Evolutionary conservation across 2,329 filamentous ascomycete genomes (phyloP), one percentile per base, ranked within the genome.

Genomic region (Juglanconis juglandina): DNA sequence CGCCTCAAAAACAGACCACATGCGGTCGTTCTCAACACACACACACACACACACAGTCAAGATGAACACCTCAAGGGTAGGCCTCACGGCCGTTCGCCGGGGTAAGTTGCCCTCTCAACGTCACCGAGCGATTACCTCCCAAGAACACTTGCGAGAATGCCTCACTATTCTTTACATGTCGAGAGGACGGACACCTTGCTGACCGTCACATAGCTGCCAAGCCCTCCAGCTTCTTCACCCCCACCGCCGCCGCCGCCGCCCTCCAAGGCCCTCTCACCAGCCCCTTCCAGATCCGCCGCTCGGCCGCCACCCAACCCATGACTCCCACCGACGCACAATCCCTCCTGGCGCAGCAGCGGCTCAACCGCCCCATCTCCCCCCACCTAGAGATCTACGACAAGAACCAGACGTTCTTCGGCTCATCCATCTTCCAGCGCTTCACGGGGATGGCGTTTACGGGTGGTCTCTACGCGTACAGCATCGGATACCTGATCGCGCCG

Each of bases 371-470:
- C 72, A 82, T 96, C 69, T 84, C 91, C 50, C 93, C 93, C 58
- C 92, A 97, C 73, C 85, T 97, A 65, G 74, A 78, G 71, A 93
- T 96, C 84, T 97, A 97, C 87, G 84, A 86, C 75, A 85, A 89
- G 62, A 87, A 91, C 76, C 90, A 97, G 78, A 95, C 91, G 68
- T 96, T 88, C 88, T 88, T 91, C 75, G 82, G 83, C 67, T 87
- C 87, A 68, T 86, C 81, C 60, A 81, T 83, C 66, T 82, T 91
- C 77, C 90, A 92, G 80, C 92, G 93, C 70, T 86, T 96, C 78
- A 94, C 91, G n/a, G 93, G 91, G 69, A 77, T 82, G 71, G 75
- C 82, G 62, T 82, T 96, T 67, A 88, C 87, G 62, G 90, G 88
- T 65, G 77, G 80, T 53, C 82, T 96, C 65, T 97, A 97, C 83